Percentiles rank a stretch among this genome's conserved stretches.
Conservation (phyloP, 495 filamentous ascomycete genomes). For the Podospora conica region DNA sequence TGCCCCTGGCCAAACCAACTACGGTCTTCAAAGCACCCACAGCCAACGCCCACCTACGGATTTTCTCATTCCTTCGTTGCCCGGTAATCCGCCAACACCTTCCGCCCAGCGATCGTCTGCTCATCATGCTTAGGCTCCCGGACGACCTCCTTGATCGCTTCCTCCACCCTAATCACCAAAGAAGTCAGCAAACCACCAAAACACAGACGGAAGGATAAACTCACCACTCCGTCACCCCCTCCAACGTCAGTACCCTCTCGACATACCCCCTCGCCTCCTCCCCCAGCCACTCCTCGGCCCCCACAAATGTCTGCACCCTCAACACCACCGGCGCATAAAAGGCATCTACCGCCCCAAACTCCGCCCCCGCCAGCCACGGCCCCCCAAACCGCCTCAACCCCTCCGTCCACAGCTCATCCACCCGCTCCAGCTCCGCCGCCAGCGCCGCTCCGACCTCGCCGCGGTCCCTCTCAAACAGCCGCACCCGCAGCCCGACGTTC, state of each 20-base stretch:
- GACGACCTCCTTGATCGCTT: conserved; percentile 16
- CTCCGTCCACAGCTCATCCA: conserved; percentile 36
- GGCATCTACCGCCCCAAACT: conserved; percentile 37
- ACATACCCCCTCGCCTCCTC: conserved; percentile 20
- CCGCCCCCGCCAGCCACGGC: conserved; percentile 33
- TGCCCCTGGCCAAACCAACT: neutral
- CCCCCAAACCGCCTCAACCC: conserved; percentile 32
- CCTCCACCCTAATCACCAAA: conserved; percentile 8
- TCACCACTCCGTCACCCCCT: conserved; percentile 25
- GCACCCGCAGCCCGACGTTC: conserved; percentile 41
- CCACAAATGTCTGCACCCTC: conserved; percentile 26
- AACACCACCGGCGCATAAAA: conserved; percentile 38
- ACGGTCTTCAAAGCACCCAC: neutral
- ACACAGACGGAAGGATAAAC: neutral
- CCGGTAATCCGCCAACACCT: conserved; percentile 17
- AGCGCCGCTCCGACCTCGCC: conserved; percentile 19
- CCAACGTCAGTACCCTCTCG: conserved; percentile 14
- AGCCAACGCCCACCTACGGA: no score
- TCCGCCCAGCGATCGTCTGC: conserved; percentile 10
- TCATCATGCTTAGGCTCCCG: conserved; percentile 16
- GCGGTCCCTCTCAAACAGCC: conserved; percentile 10
- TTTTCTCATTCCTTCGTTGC: neutral
- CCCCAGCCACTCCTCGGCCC: conserved; percentile 11
- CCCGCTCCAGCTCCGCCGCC: conserved; percentile 25
- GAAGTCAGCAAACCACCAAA: neutral